Base-by-base conservation (phyloP, 768 basidiomycete species). In the Clavulina sp. region DNA sequence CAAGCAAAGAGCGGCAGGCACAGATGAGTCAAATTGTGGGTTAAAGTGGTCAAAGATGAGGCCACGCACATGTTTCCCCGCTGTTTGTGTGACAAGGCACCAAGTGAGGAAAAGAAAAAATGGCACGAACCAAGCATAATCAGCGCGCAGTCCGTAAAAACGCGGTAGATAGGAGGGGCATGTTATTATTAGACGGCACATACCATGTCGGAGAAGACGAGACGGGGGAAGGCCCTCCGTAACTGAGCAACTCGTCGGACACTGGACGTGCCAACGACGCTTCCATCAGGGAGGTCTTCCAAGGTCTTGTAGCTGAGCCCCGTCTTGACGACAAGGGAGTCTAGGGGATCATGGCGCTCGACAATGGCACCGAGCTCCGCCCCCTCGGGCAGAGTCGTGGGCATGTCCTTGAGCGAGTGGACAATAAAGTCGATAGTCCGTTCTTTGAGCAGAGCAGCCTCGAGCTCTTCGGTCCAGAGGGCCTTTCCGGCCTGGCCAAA, bases 381-480 rank as follows among this genome's bases (percentile, higher is more conserved):
- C 3, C 86, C 86, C 0, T 76, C 75, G 0, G 88, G 87, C 29
- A 99, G 70, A 4, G 70, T 70, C 1, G 93, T 97, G 3, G 93
- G 93, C 30, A 96, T 77, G 63, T 97, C 95, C 65, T 99, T 99
- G 59, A 87, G 70, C 32, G 75, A 79, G 66, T 99, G 93, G 19
- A 97, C 79, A 59, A 99, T 76, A 73, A 96, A 78, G 63, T 99
- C 95, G 47, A 92, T 82, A 9, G 72, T 68, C n/a, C n/a, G n/a
- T 29, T 73, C 67, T 41, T 79, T 72, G 51, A 77, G 71, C 54
- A 99, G 68, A 41, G 78, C 80, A 19, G 84, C 82, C 63, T 99
- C 95, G 50, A 99, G 78, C 59, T 96, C 93, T 59, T 88, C 85
- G 33, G 95, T 99, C 95, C 95, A 99, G 28, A 96, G 66, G 0